These are phyloP conservation scores for Acacia concinna DNA, from an alignment of 331 rosid genomes.

Conservation along the genomic window DNA sequence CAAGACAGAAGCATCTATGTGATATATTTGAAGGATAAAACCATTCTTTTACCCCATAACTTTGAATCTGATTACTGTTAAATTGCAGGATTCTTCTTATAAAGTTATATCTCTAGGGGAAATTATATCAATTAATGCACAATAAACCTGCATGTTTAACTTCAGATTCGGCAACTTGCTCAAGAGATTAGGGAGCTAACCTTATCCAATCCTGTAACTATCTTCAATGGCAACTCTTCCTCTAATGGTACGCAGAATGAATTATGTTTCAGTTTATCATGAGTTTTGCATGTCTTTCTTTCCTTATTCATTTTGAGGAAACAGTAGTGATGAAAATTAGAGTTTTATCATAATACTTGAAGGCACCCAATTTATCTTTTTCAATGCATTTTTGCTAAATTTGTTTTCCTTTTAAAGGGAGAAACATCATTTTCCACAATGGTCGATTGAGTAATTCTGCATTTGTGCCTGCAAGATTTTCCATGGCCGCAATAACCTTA, in stretches of 20 bases:
- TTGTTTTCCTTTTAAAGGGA: neutral
- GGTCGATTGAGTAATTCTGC: neutral
- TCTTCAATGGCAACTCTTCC: conserved; percentile 56
- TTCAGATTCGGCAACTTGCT: conserved; percentile 74
- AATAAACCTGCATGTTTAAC: conserved; percentile 6
- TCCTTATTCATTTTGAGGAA: neutral
- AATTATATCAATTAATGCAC: neutral
- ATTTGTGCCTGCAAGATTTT: neutral
- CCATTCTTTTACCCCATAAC: neutral
- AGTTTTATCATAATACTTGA: conserved; percentile 1
- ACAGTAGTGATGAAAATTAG: neutral
- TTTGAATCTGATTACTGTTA: neutral
- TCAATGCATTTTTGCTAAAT: neutral
- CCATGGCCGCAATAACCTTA: neutral
- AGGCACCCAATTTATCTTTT: neutral
- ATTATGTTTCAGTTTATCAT: conserved; percentile 17
- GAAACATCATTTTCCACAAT: neutral
- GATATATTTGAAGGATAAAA: neutral
- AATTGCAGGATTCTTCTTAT: conserved; percentile 16
- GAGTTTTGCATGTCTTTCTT: neutral
- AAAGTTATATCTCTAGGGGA: neutral
- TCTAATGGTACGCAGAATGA: conserved; percentile 51
- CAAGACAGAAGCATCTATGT: neutral
- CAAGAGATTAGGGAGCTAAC: conserved; percentile 77
- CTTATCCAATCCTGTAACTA: conserved; percentile 59